Conservation (phyloP, 1,284 basidiomycete species). For the Ganoderma sinense region DNA sequence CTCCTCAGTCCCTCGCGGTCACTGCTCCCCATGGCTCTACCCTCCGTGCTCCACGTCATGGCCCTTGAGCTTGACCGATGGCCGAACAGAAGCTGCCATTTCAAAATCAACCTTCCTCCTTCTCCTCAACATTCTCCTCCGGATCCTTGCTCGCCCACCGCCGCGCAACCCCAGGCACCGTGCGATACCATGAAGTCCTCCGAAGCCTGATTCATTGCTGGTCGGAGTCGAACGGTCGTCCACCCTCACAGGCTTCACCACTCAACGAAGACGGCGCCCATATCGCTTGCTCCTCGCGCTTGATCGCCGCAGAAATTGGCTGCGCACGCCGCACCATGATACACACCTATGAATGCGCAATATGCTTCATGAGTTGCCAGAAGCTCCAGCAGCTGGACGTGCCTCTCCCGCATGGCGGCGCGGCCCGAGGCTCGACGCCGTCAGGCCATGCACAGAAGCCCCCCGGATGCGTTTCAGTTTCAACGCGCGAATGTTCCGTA, state of each 20-base stretch:
- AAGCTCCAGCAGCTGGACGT: neutral
- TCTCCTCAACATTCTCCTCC: neutral
- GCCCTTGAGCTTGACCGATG: neutral
- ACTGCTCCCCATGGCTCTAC: neutral
- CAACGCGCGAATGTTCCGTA: neutral
- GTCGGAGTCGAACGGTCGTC: neutral
- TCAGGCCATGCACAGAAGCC: neutral
- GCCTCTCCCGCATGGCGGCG: neutral
- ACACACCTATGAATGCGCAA: neutral
- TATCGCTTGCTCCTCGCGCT: neutral
- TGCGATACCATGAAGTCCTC: neutral
- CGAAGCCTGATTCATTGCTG: neutral
- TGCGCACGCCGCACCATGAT: neutral
- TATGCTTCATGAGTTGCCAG: neutral
- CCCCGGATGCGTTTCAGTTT: neutral
- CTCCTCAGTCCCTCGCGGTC: neutral
- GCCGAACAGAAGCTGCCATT: neutral
- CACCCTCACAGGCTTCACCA: neutral
- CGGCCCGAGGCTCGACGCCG: neutral
- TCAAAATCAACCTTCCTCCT: slow-evolving; percentile 1
- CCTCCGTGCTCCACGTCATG: neutral
- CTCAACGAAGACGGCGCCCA: neutral
- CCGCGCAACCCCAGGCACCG: neutral
- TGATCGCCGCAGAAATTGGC: neutral
- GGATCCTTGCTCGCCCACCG: too few relatives aligned